Base-by-base conservation (phyloP, 345 rosid species). In the Odontarrhena argentea region DNA sequence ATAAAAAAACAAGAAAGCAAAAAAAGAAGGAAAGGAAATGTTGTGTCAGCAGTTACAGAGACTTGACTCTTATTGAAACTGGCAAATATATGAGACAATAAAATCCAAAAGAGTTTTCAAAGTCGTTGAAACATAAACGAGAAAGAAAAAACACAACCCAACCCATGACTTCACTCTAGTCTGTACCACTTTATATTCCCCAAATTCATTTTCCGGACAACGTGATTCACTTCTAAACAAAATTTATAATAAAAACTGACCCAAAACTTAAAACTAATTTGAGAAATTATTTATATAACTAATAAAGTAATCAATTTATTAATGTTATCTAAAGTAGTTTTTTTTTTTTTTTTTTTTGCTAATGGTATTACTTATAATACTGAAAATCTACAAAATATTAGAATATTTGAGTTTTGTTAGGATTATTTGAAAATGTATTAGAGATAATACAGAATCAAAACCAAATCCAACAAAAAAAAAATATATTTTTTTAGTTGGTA, bases 101-200 rank as follows among this genome's bases (percentile, higher is more conserved):
- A 67, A 60, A 73, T 52, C 67, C 73, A 67, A 73, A 60, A 53
- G 77, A 73, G 77, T 67, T 73, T 60, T 73, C 77, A 59, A 67
- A 73, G 71, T 72, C 76, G 9, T 35, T 40, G 12, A 45, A 67
- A 67, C 71, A 36, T 37, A 68, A 57, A 58, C 57, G 34, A 43
- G 42, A 50, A 60, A 58, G 28, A 34, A 26, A 26, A 55, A 14
- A 63, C 26, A 65, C 22, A 65, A 42, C 38, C 32, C 18, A 18
- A 58, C 36, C 35, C 62, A 66, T 67, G 63, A 51, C 67, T 59
- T 60, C 67, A 66, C 37, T 66, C 4, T 32, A 32, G 36, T 32
- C 36, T 32, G 67, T 54, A 52, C 41, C 36, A 45, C 55, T 42
- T 18, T 59, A 34, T 58, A 49, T 71, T 65, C 55, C 62, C 60